Conservation (phyloP, 164 flowering plant genomes). For the Piper betle region DNA sequence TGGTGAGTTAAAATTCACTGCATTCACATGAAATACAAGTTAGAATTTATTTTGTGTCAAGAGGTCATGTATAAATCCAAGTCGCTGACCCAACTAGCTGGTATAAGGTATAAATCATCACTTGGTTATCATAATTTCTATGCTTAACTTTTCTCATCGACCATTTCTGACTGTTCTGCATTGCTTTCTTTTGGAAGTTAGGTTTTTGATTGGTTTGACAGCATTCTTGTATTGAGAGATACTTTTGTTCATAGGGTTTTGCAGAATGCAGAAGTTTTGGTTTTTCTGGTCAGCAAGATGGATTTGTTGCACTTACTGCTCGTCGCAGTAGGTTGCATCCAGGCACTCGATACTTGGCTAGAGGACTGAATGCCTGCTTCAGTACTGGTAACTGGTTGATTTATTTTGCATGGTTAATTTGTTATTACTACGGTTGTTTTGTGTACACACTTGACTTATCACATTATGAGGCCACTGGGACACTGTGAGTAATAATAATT, state of each 20-base stretch:
- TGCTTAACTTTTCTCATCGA: background rate
- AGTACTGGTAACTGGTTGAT: constrained; percentile 57
- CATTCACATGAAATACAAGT: too few species aligned
- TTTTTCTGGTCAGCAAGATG: constrained; percentile 81
- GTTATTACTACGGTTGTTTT: too few species aligned
- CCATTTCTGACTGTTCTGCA: background rate
- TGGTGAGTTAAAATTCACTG: too few species aligned
- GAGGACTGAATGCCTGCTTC: constrained; percentile 88
- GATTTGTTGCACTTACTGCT: constrained; percentile 83
- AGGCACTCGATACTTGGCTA: constrained; percentile 95
- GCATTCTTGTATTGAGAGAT: background rate
- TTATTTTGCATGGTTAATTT: background rate
- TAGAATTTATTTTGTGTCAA: too few species aligned
- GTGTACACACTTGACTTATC: too few species aligned
- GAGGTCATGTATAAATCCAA: too few species aligned
- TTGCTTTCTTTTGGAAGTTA: background rate
- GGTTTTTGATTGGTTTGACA: background rate
- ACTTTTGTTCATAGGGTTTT: constrained; percentile 56
- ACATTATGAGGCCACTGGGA: too few species aligned
- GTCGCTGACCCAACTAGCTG: too few species aligned
- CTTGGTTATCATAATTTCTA: too few species aligned
- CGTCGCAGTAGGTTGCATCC: constrained; percentile 99
- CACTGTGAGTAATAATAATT: too few species aligned
- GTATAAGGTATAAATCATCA: too few species aligned
- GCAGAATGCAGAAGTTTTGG: constrained; percentile 87